Evolutionary conservation across 2,329 filamentous ascomycete genomes (phyloP), one percentile per base, ranked within the genome.

Genomic region (Venturia carpophila): DNA sequence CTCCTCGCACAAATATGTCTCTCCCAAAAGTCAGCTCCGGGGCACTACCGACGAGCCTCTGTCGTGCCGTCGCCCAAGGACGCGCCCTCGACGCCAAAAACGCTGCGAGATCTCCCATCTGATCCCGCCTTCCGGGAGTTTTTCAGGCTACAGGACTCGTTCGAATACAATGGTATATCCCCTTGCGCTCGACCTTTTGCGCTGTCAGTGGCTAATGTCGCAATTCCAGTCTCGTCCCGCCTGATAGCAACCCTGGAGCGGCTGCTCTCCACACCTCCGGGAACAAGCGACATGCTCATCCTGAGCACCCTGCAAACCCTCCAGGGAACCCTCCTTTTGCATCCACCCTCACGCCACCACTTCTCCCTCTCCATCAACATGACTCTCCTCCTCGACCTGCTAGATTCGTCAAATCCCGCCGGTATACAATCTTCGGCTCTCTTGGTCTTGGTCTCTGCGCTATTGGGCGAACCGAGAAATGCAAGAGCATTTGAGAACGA

Each of bases 111-210:
- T 66, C 79, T 97, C 68, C 83, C 84, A 62, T 84, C 87, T 68
- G 94, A 97, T 75, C 91, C 90, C 24, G 93, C 92, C 24, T 97
- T 97, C 74, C 83, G 91, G 69, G 92, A 97, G 76, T 97, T 97
- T 80, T 97, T 96, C 80, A 91, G 96, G 75, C 76, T 97, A 69
- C 94, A 99, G 76, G 92, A 97, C 73, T 91, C 92, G 2, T 99
- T 99, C 74, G 91, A 97, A 79, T 97, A 92, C 90, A 99, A 99
- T 78, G 83, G 85, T 87, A 75, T 9, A 30, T 39, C 15, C 15
- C 15, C 64, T 42, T 47, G 47, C 64, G 27, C 55, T 13, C 5
- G 2, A 7, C 4, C 5, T 55, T 19, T 55, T 49, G 62, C 34
- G 5, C 37, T 47, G 21, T 17, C 13, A 47, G n/a, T 27, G 24